A percentile compares a stretch with the other conserved stretches of the same genome.
These are phyloP conservation scores for Penicillium sp. DNA, from an alignment of 2,329 filamentous ascomycete genomes.

Conservation along the genomic window DNA sequence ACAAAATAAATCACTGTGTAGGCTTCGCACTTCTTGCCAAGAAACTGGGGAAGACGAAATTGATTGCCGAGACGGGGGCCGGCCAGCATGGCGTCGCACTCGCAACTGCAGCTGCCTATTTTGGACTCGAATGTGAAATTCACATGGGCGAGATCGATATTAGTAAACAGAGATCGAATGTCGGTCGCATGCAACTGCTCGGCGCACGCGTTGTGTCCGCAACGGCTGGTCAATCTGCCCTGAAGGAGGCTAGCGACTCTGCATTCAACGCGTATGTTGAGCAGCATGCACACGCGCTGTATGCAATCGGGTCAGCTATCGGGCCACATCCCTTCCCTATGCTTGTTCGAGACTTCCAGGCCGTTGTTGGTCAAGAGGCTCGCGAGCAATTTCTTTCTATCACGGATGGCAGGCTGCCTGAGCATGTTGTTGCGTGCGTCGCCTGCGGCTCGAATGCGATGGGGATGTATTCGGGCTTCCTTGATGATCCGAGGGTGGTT, in stretches of 20 bases:
- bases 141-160: slow-evolving; percentile 4
- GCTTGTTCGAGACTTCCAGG: slow-evolving; percentile 10
- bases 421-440: slow-evolving; percentile 7
- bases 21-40: slow-evolving; percentile 84
- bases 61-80: slow-evolving; percentile 5
- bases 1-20: slow-evolving; percentile 97
- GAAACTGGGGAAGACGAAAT: slow-evolving; percentile 59
- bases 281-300: slow-evolving; percentile 38
- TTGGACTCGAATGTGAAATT: slow-evolving; percentile 1
- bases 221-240: neutral
- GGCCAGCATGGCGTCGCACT: slow-evolving; percentile 4
- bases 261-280: neutral
- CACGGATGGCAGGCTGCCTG: neutral
- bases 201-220: slow-evolving; percentile 1
- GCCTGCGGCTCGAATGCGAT: slow-evolving; percentile 10
- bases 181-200: neutral
- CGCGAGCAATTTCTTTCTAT: neutral
- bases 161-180: neutral
- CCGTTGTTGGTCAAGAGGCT: slow-evolving; percentile 3
- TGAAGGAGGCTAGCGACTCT: neutral
- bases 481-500: neutral
- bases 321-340: slow-evolving; percentile 69
- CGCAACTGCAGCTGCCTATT: slow-evolving; percentile 1
- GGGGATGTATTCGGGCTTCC: slow-evolving; percentile 8
- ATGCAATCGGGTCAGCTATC: slow-evolving; percentile 88